Evolutionary conservation across 768 basidiomycete species (phyloP).

Genomic region (Russula sp.): DNA sequence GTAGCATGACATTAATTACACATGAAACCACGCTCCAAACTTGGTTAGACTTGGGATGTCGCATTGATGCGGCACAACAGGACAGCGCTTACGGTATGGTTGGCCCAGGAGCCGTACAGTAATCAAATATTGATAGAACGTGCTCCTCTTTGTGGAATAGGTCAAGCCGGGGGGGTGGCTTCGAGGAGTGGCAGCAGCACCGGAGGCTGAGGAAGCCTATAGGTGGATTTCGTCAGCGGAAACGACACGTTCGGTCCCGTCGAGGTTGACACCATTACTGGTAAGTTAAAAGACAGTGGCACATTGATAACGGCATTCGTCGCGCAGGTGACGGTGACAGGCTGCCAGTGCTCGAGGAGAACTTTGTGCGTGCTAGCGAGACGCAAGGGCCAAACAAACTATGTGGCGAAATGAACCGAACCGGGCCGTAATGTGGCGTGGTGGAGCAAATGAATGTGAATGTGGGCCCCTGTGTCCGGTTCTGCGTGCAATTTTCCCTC

Average conservation of each 20-base stretch:
- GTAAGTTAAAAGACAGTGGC: neutral
- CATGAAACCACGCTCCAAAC: neutral
- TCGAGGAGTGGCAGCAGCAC: too few species aligned
- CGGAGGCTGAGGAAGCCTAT: neutral
- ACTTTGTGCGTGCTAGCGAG: neutral
- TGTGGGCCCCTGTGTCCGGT: neutral
- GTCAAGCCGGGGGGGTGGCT: neutral
- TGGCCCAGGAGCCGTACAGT: neutral
- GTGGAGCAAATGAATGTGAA: neutral
- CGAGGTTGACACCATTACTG: neutral
- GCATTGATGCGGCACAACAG: constrained; percentile 4
- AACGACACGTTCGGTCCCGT: neutral
- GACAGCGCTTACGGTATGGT: neutral
- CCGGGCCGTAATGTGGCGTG: constrained; percentile 4
- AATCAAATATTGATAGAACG: neutral
- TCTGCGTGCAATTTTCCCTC: neutral
- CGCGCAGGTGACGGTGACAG: neutral
- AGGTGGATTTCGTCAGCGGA: neutral
- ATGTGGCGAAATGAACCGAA: neutral
- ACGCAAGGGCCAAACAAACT: neutral
- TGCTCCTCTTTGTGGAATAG: neutral
- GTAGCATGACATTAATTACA: neutral
- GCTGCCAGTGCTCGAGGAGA: neutral
- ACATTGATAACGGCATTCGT: neutral
- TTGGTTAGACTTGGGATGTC: constrained; percentile 1